Evolutionary conservation across 1,284 basidiomycete genomes (phyloP), one percentile per base, ranked within the genome.

Genomic region (Cryptococcus sp.): DNA sequence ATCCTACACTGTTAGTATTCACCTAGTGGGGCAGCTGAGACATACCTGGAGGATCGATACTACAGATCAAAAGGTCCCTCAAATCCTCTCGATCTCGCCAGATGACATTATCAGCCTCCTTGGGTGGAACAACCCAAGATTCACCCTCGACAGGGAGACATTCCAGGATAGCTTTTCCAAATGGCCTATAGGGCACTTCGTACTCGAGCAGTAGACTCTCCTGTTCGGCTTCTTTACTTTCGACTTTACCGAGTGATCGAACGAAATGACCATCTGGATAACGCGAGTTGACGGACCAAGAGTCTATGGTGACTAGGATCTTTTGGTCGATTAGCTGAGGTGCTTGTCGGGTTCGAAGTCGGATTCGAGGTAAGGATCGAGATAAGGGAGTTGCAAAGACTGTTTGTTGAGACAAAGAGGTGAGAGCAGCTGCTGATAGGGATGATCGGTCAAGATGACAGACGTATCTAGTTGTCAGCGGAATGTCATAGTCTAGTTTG

Each of bases 231-330:
- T 93, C 92, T 71, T 97, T 96, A 70, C 86, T 89, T 67, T 94
- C 94, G 0, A 87, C 89, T 58, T 84, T 84, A 10, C 96, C 96
- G 1, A 99, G 80, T 0, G 91, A 85, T 41, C 94, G 85, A 13
- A 98, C 91, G 66, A 99, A 93, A 73, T 99, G 96, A 0, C 96
- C 96, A 63, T 98, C 93, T 0, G 96, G 96, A 68, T 98, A 98
- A 22, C 91, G 83, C 2, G 88, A 92, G 31, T 84, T 83, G 23
- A 79, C 74, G 28, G 89, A 85, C 96, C 96, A 99, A 42, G 84
- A 79, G 71, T 98, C 96, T 65, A 98, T 91, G 0, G 90, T 87
- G 40, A 98, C 89, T 18, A 98, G 82, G 59, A 99, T 94, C 76
- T 99, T 98, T 73, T 98, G 93, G 24, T 86, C 85, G 18, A 97